Evolutionary conservation across 768 basidiomycete species (phyloP).

Genomic region (Plicaturopsis crispa): DNA sequence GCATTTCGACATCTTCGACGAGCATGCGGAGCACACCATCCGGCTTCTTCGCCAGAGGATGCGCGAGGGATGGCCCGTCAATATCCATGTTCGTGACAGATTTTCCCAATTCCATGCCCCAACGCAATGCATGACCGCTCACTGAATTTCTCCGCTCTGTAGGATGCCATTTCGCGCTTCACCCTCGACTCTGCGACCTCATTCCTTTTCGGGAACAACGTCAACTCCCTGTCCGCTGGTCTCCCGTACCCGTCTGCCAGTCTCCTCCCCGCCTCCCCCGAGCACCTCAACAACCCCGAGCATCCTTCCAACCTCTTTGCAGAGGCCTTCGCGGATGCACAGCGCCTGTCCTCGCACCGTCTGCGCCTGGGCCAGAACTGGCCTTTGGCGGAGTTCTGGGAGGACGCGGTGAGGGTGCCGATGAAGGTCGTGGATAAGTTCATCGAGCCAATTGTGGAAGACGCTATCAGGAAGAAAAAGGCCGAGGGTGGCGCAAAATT

Average conservation of each 20-base stretch:
- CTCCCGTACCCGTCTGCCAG: constrained; percentile 14
- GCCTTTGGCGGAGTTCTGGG: constrained; percentile 31
- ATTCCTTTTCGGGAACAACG: constrained; percentile 23
- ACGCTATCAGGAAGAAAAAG: constrained; percentile 21
- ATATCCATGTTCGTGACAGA: constrained; percentile 26
- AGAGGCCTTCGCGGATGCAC: constrained; percentile 25
- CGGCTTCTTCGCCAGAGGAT: constrained; percentile 23
- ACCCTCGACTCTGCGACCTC: constrained; percentile 25
- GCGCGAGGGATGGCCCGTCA: constrained; percentile 28
- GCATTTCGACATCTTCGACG: constrained; percentile 33
- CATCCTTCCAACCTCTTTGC: constrained; percentile 15
- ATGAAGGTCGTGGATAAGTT: constrained; percentile 32
- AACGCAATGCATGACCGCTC: constrained; percentile 1
- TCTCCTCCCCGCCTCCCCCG: not conserved
- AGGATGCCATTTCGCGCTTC: constrained; percentile 29
- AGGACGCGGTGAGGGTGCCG: constrained; percentile 19
- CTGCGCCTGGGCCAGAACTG: constrained; percentile 23
- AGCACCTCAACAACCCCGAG: no score
- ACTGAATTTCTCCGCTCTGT: constrained; percentile 3
- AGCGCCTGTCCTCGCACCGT: constrained; percentile 21
- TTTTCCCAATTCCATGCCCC: constrained; percentile 4
- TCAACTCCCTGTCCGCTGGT: constrained; percentile 14
- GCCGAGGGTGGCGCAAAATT: not conserved
- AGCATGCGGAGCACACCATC: constrained; percentile 24
- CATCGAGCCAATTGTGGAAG: constrained; percentile 30